phyloP scores from a whole-genome alignment of 768 basidiomycete species.

The Podaxis sp. region DNA sequence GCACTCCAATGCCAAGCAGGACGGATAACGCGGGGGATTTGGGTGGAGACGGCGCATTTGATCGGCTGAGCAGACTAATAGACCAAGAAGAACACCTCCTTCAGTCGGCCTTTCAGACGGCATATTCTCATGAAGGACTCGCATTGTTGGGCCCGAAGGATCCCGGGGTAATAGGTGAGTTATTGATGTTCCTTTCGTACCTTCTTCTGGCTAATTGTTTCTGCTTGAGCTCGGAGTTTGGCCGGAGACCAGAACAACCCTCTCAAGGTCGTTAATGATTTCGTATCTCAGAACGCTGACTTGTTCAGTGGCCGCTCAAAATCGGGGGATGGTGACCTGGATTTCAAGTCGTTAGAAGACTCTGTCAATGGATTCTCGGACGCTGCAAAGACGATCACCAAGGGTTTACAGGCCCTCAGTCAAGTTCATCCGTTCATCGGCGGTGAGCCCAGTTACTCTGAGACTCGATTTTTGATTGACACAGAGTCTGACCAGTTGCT shows the following conservation, averaged over 20 bases:
- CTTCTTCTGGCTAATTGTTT: background rate
- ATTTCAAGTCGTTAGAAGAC: slow-evolving; percentile 27
- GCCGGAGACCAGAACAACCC: slow-evolving; percentile 9
- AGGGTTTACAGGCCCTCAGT: slow-evolving; percentile 31
- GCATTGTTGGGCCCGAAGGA: background rate
- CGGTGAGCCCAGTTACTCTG: slow-evolving; percentile 22
- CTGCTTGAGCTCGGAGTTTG: slow-evolving; percentile 6
- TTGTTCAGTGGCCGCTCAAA: slow-evolving; percentile 4
- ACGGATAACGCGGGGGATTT: background rate
- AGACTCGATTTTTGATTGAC: background rate
- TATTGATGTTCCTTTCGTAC: background rate
- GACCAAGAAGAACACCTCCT: slow-evolving; percentile 5
- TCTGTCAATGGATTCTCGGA: slow-evolving; percentile 29
- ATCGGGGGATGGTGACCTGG: slow-evolving; percentile 1
- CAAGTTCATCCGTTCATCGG: slow-evolving; percentile 37
- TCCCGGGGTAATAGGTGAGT: slow-evolving; percentile 1
- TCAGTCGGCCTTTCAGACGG: slow-evolving; percentile 9
- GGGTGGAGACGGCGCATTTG: background rate
- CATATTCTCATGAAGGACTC: slow-evolving; percentile 10
- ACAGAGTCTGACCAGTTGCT: slow-evolving; percentile 28
- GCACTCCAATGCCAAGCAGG: background rate
- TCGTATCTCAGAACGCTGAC: slow-evolving; percentile 16
- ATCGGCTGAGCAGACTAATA: background rate
- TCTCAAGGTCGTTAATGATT: slow-evolving; percentile 16
- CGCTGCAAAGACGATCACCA: slow-evolving; percentile 28